Evolutionary conservation across 1,284 basidiomycete genomes (phyloP).

Genomic region (Cryptococcus sp.): DNA sequence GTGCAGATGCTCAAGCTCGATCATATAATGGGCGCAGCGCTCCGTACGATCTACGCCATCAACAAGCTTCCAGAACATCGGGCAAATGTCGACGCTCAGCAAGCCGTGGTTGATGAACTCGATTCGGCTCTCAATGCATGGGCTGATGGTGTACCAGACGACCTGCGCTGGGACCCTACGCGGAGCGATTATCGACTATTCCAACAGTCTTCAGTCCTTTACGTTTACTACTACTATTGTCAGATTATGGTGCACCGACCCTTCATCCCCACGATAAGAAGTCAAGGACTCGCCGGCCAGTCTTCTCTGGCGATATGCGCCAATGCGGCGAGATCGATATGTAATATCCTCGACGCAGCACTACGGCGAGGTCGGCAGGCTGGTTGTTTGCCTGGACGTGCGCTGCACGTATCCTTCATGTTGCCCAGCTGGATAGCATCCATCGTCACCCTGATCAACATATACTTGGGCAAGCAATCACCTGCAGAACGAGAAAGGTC

Average conservation of each 20-base stretch:
- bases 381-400: slow-evolving; percentile 54
- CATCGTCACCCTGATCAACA: slow-evolving; percentile 68
- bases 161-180: slow-evolving; percentile 72
- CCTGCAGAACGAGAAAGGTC: slow-evolving; percentile 62
- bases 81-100: slow-evolving; percentile 65
- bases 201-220: slow-evolving; percentile 68
- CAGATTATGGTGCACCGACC: slow-evolving; percentile 75
- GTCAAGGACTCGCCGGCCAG: slow-evolving; percentile 36
- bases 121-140: slow-evolving; percentile 71
- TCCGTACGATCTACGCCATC: slow-evolving; percentile 73
- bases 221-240: slow-evolving; percentile 66
- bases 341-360: slow-evolving; percentile 64
- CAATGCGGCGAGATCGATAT: slow-evolving; percentile 76
- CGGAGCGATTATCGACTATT: slow-evolving; percentile 65
- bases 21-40: slow-evolving; percentile 68
- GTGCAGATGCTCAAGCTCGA: slow-evolving; percentile 68
- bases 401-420: slow-evolving; percentile 37
- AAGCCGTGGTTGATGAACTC: slow-evolving; percentile 68
- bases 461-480: slow-evolving; percentile 69
- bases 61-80: slow-evolving; percentile 61
- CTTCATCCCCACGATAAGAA: slow-evolving; percentile 64
- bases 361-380: slow-evolving; percentile 38
- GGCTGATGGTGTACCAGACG: slow-evolving; percentile 70
- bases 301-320: slow-evolving; percentile 80
- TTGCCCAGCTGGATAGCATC: slow-evolving; percentile 63